A percentile compares a stretch with the other conserved stretches of the same genome.
These are phyloP conservation scores for Micractinium sp. DNA, from an alignment of 139 green algal genomes.

Conservation along the genomic window DNA sequence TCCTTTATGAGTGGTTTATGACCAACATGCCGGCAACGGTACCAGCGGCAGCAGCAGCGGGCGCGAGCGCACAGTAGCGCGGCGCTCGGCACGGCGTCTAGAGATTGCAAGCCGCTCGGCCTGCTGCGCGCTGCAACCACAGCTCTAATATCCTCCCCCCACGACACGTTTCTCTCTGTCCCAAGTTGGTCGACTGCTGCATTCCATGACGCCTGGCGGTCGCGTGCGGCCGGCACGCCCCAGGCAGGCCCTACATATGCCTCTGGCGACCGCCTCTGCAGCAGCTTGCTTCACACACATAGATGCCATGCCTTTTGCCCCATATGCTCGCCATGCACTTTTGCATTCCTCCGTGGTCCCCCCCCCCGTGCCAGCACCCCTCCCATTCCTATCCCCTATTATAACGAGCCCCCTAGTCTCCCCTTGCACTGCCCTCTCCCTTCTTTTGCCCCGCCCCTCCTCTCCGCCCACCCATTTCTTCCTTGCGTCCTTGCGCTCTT, in stretches of 20 bases:
- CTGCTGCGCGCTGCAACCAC: too few relatives aligned
- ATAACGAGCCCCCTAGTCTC: not conserved
- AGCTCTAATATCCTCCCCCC: too few relatives aligned
- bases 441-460: not conserved
- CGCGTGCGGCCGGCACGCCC: too few relatives aligned
- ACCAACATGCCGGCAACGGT: slow-evolving; percentile 1
- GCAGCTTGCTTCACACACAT: not conserved
- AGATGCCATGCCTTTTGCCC: not conserved
- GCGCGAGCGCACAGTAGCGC: too few relatives aligned
- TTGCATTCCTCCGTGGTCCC: not conserved
- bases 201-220: too few relatives aligned
- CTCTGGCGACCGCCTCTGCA: too few relatives aligned
- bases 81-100: too few relatives aligned
- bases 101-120: too few relatives aligned
- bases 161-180: too few relatives aligned
- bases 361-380: not conserved
- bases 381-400: too few relatives aligned
- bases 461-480: not conserved
- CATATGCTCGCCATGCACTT: not conserved
- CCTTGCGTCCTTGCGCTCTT: not conserved
- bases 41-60: not conserved
- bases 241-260: too few relatives aligned
- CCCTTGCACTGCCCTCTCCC: not conserved
- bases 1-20: slow-evolving; percentile 14
- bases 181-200: too few relatives aligned